A percentile compares a stretch with the other conserved stretches of the same genome.
phyloP scores from a whole-genome alignment of 768 basidiomycete genomes.

The Dioszegia crocea region DNA sequence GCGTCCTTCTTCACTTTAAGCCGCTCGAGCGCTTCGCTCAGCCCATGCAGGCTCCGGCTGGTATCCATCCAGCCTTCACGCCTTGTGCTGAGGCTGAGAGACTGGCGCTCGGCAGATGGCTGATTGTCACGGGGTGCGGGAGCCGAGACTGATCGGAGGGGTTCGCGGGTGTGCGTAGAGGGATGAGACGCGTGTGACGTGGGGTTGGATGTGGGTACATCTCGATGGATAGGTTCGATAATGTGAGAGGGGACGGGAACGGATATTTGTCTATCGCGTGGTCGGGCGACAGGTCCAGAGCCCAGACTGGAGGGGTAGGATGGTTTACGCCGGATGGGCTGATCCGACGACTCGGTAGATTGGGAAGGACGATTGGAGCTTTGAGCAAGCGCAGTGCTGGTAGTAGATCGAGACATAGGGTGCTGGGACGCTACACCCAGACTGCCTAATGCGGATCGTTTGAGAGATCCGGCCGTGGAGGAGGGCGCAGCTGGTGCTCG shows the following conservation, averaged over 20 bases:
- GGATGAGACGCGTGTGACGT: background rate
- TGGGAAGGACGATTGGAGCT: background rate
- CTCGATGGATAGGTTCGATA: slow-evolving; percentile 10
- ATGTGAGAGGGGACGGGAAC: slow-evolving; percentile 24
- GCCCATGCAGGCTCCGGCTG: slow-evolving; percentile 24
- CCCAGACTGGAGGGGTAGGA: slow-evolving; percentile 43
- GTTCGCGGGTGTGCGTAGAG: background rate
- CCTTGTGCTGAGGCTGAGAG: slow-evolving; percentile 19
- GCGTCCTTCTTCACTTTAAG: slow-evolving; percentile 25
- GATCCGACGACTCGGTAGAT: background rate
- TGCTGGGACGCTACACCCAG: slow-evolving; percentile 4
- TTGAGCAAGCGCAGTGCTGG: background rate
- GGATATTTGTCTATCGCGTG: slow-evolving; percentile 33
- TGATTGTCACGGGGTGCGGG: slow-evolving; percentile 13
- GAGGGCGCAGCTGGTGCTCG: background rate
- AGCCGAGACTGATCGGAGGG: slow-evolving; percentile 35
- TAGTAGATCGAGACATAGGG: background rate
- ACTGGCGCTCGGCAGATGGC: background rate
- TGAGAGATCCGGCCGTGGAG: background rate
- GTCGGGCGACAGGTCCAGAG: slow-evolving; percentile 29
- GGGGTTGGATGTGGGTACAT: background rate
- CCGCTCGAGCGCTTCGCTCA: slow-evolving; percentile 34
- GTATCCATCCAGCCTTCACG: slow-evolving; percentile 24
- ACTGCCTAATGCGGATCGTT: background rate
- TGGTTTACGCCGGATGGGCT: slow-evolving; percentile 29